A percentile compares a stretch with the other conserved stretches of the same genome.
Evolutionary conservation across 805 yeast species (phyloP).

Genomic region (Metschnikowia chrysomelidarum): DNA sequence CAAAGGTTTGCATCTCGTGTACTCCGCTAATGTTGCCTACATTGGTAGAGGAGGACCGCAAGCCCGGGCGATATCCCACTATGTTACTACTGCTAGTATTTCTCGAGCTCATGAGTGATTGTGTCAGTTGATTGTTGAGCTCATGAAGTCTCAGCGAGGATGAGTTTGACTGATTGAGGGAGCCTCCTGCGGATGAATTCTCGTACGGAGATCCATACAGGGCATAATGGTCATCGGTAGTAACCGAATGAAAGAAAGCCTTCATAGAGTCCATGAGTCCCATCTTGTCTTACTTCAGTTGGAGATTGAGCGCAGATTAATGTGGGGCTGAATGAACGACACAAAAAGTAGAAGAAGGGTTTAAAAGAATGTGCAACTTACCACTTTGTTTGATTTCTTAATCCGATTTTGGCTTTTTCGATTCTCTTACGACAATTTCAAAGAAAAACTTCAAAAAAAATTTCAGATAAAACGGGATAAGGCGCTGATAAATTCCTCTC

Average conservation of each 20-base stretch:
- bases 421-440: too few relatives aligned
- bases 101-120: conserved; percentile 26
- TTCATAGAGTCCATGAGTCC: conserved; percentile 38
- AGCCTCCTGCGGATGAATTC: conserved; percentile 19
- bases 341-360: too few relatives aligned
- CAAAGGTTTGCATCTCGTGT: conserved; percentile 17
- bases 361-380: too few relatives aligned
- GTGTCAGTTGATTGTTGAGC: conserved; percentile 30
- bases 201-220: conserved; percentile 40
- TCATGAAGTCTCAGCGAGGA: conserved; percentile 38
- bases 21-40: conserved; percentile 17
- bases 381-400: too few relatives aligned
- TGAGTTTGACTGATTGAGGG: conserved; percentile 18
- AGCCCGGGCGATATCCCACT: conserved; percentile 42
- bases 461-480: too few relatives aligned
- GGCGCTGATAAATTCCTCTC: too few relatives aligned
- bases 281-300: conserved; percentile 25
- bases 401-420: too few relatives aligned
- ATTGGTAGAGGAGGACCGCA: conserved; percentile 42
- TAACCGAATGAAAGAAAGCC: conserved; percentile 47
- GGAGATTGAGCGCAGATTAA: too few relatives aligned
- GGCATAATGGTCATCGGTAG: conserved; percentile 61
- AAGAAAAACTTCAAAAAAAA: too few relatives aligned
- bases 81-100: conserved; percentile 18
- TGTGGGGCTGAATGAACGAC: too few relatives aligned